Conservation (phyloP, 768 basidiomycete genomes). For the Hysterangium stoloniferum region DNA sequence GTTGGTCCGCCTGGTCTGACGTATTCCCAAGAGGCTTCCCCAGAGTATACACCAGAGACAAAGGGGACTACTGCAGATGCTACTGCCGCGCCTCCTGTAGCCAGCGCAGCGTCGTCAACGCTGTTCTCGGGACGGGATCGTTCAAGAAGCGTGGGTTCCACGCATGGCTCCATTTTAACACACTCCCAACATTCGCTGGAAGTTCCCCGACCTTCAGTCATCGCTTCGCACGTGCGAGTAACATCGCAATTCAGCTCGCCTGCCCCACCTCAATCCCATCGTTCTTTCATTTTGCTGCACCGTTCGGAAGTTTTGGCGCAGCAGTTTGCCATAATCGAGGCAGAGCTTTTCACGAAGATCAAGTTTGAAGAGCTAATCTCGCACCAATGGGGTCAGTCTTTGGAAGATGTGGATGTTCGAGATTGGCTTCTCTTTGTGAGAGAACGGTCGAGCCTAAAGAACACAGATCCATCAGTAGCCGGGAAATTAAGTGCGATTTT, state of each 20-base stretch:
- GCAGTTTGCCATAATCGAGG: slow-evolving; percentile 83
- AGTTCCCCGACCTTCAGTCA: slow-evolving; percentile 15
- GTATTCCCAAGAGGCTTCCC: not conserved
- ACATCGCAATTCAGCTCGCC: slow-evolving; percentile 4
- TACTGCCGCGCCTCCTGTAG: not conserved
- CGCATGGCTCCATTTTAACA: not conserved
- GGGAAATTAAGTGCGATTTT: slow-evolving; percentile 66
- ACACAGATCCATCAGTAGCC: slow-evolving; percentile 1
- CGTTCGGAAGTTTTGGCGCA: slow-evolving; percentile 57
- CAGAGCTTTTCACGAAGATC: slow-evolving; percentile 76
- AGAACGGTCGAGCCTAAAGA: slow-evolving; percentile 60
- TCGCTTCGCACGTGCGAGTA: slow-evolving; percentile 24
- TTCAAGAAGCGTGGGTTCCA: slow-evolving; percentile 3
- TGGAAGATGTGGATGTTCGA: slow-evolving; percentile 55
- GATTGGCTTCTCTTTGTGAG: slow-evolving; percentile 83
- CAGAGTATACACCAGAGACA: not conserved
- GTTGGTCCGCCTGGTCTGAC: not conserved
- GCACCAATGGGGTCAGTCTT: slow-evolving; percentile 51
- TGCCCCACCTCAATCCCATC: slow-evolving; percentile 39
- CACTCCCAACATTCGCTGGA: not conserved
- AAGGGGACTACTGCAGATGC: not conserved
- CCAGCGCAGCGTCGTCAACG: not conserved
- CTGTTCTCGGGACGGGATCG: slow-evolving; percentile 7
- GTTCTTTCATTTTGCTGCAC: slow-evolving; percentile 64
- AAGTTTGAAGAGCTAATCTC: slow-evolving; percentile 85